Conservation (phyloP, 106 monocot species). For the Chionographis japonica region DNA sequence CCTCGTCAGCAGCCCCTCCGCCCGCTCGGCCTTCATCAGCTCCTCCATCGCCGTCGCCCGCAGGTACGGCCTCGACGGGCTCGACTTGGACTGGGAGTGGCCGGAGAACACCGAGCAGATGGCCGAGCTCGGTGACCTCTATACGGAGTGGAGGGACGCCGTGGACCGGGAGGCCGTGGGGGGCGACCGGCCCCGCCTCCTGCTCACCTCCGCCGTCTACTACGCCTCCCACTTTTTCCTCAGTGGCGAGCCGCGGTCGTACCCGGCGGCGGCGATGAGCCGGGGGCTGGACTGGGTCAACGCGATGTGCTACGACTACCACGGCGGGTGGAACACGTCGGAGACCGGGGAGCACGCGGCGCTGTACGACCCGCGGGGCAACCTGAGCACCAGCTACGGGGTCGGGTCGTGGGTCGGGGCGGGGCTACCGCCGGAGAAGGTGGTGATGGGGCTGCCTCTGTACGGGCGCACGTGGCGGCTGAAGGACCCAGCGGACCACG, state of each 20-base stretch:
- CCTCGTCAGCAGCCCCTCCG: not conserved
- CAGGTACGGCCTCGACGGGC: constrained; percentile 14
- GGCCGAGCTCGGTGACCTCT: constrained; percentile 6
- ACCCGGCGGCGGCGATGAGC: constrained; percentile 19
- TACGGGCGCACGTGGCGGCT: constrained; percentile 36
- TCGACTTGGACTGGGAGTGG: constrained; percentile 43
- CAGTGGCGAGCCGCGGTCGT: not conserved
- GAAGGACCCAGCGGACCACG: constrained; percentile 23
- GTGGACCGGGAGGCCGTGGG: not conserved
- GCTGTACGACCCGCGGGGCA: constrained; percentile 20
- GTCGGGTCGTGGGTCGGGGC: constrained; percentile 22
- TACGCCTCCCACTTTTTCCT: constrained; percentile 19
- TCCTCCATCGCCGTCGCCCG: constrained; percentile 26
- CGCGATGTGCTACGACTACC: constrained; percentile 41
- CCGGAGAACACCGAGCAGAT: constrained; percentile 9
- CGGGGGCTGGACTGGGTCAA: constrained; percentile 23
- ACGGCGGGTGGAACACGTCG: constrained; percentile 31
- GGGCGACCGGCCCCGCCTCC: not conserved
- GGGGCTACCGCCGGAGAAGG: constrained; percentile 21
- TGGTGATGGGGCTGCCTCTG: constrained; percentile 34
- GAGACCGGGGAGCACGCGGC: constrained; percentile 28
- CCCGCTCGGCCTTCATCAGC: constrained; percentile 20
- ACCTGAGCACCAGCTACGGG: constrained; percentile 35
- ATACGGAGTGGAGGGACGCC: constrained; percentile 26
- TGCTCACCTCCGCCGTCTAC: constrained; percentile 35